Base-by-base conservation (phyloP, 2,329 filamentous ascomycete species). In the Lecanosticta acicola region DNA sequence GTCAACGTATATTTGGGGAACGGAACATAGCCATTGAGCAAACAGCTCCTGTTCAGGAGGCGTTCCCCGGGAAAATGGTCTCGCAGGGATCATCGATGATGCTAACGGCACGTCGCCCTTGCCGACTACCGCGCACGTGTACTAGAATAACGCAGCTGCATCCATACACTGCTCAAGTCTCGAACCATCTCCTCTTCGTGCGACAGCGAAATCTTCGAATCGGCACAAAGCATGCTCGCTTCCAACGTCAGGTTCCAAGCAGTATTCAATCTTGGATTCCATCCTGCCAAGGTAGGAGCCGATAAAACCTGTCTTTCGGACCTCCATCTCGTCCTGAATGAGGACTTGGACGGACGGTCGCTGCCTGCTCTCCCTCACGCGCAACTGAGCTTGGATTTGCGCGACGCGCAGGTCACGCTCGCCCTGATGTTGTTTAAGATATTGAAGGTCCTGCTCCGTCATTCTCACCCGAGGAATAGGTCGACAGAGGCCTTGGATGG, bases 401-500 rank as follows among this genome's bases (percentile, higher is more conserved):
- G 82, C 73, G 7, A 67, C 58, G 1, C 62, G 58, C 2, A 67
- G 55, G 8, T 57, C 50, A 18, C 58, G 55, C 16, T 56, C 40
- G 40, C 55, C 54, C 18, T 46, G 33, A 35, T 52, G 26, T 8
- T 24, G 33, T 18, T 45, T 24, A 14, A 54, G 44, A n/a, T 49
- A 49, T 16, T 49, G 47, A 14, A 60, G 42, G 35, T 62, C 60
- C 50, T 80, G 76, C 8, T 65, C 66, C 1, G 75, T 70, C 17
- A 76, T 67, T 33, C 80, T 73, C 16, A 78, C 69, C 21, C 72
- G 71, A 21, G 77, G 76, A 3, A 74, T 68, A 0, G 84, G 84
- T 35, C 74, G 76, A 63, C 85, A 90, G 1, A 88, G 72, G 1
- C 71, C 67, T 65, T 90, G 85, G 51, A 89, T 79, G 5, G 78